phyloP scores from a whole-genome alignment of 176 grass and related monocot genomes.

The Cenchrus purpureus region DNA sequence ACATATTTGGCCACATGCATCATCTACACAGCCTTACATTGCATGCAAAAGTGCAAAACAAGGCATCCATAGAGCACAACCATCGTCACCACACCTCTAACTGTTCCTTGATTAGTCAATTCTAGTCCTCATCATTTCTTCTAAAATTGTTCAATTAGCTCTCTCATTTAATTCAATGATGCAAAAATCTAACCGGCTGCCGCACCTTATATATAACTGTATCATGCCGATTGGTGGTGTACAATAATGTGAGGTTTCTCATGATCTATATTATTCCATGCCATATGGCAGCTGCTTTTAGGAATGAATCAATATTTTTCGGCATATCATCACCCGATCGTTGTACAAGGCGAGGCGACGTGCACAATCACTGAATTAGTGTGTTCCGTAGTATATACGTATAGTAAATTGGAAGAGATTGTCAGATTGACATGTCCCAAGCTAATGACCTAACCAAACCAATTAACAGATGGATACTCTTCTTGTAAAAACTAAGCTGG shows the following conservation, averaged over 20 bases:
- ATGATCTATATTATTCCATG: background rate
- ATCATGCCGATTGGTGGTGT: background rate
- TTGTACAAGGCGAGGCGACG: background rate
- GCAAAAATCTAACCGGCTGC: background rate
- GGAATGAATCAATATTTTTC: constrained; percentile 35
- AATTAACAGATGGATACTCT: background rate
- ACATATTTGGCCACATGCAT: too few relatives aligned
- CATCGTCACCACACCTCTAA: too few relatives aligned
- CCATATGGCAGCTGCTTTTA: background rate
- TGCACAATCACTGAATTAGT: constrained; percentile 6
- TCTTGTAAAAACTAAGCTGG: background rate
- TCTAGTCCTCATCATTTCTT: background rate
- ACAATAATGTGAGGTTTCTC: background rate
- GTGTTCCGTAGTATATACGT: background rate
- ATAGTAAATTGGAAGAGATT: background rate
- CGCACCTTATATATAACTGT: constrained; percentile 30
- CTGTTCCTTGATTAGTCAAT: too few relatives aligned
- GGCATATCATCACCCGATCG: background rate
- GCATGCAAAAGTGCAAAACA: too few relatives aligned
- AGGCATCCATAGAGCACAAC: too few relatives aligned
- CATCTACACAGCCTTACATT: too few relatives aligned
- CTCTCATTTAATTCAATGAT: background rate
- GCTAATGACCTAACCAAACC: constrained; percentile 21
- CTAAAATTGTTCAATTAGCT: background rate
- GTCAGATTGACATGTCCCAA: background rate